Evolutionary conservation across 495 filamentous ascomycete genomes (phyloP), one percentile per base, ranked within the genome.

Genomic region (Copromyces sp.): DNA sequence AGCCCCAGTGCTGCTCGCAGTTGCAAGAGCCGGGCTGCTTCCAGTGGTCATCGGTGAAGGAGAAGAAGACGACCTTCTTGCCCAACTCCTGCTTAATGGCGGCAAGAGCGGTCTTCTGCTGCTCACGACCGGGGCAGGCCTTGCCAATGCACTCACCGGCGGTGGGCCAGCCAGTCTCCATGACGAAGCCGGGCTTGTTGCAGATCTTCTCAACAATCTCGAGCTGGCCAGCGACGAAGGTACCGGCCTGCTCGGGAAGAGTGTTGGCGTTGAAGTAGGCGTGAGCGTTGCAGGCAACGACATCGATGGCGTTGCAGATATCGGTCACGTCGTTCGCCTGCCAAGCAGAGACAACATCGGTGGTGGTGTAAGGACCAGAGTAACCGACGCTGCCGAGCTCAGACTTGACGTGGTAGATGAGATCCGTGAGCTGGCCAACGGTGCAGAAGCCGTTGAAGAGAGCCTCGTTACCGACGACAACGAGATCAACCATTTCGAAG

Each of bases 131-230:
- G 68, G 94, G 88, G 74, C 91, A 82, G 40, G 94, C 94, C 16
- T 74, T 80, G 72, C 93, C 93, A 80, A 94, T 94, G 79, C 87
- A 74, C 17, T 80, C 72, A 78, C 95, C 94, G 16, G 77, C 73
- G 59, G 81, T 90, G 75, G 95, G 95, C 95, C 95, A 98, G 77
- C 95, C 95, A 42, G 91, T 92, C 89, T 98, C 95, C 71, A 97
- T 85, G 84, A 94, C 91, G 81, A 91, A 86, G 71, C 87, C 91
- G 32, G 82, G 77, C 85, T 89, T 89, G 79, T 86, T 86, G 86
- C 95, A 98, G 72, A 90, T 80, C 1, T 76, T 77, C 76, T 89
- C 85, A 68, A 95, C 87, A 75, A 90, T 79, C 14, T 85, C 80
- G 71, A 95, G 86, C 86, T 96, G 89, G 73, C 80, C 71, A 53